Evolutionary conservation across 768 basidiomycete genomes (phyloP).

Genomic region (Xerocomellus intermedius): DNA sequence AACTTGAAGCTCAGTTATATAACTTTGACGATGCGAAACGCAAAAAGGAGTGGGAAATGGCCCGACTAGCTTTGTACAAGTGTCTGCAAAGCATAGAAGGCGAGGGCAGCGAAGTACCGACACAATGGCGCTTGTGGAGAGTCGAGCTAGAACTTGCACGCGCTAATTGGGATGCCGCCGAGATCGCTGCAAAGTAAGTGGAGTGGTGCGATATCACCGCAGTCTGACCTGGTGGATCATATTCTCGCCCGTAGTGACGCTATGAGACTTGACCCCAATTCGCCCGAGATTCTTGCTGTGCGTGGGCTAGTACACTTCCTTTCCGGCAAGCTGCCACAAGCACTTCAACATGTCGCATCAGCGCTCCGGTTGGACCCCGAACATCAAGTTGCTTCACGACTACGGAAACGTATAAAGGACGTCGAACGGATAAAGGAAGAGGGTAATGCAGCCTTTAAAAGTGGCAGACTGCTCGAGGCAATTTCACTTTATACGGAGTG

Average conservation of each 20-base stretch:
- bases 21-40: constrained; percentile 57
- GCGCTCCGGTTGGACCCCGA: constrained; percentile 81
- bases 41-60: constrained; percentile 72
- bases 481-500: constrained; percentile 67
- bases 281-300: constrained; percentile 76
- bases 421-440: constrained; percentile 84
- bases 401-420: constrained; percentile 78
- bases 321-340: constrained; percentile 64
- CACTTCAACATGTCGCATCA: constrained; percentile 65
- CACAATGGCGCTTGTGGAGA: constrained; percentile 78
- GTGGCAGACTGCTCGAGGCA: constrained; percentile 56
- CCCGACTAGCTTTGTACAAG: constrained; percentile 73
- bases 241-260: constrained; percentile 54
- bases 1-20: constrained; percentile 63
- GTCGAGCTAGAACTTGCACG: constrained; percentile 75
- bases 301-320: constrained; percentile 81
- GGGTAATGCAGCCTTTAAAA: constrained; percentile 76
- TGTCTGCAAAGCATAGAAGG: constrained; percentile 69
- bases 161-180: constrained; percentile 72
- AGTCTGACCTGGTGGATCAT: constrained; percentile 2
- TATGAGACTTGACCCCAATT: constrained; percentile 65
- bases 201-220: neutral
- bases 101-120: constrained; percentile 73
- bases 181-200: constrained; percentile 69
- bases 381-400: constrained; percentile 61